Evolutionary conservation across 306 rosid genomes (phyloP).

Genomic region (Elaeagnus macrophylla): DNA sequence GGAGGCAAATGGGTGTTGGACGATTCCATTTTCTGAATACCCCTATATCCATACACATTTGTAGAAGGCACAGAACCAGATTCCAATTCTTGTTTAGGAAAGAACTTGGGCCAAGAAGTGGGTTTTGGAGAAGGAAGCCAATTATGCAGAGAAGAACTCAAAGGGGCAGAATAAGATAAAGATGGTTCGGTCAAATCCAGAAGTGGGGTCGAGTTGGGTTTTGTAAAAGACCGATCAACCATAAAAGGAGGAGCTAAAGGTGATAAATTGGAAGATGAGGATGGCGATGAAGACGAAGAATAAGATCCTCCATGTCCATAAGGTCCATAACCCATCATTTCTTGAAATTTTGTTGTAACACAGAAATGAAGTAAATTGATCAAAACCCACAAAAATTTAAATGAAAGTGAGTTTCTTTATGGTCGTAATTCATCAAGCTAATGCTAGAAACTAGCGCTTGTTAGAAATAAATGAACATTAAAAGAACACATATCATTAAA

Average conservation of each 20-base stretch:
- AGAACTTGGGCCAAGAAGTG: constrained; percentile 30
- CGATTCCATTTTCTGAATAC: constrained; percentile 18
- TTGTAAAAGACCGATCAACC: constrained; percentile 33
- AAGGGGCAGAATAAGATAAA: constrained; percentile 30
- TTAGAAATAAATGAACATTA: background rate
- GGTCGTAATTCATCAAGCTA: background rate
- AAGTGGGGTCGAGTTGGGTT: constrained; percentile 29
- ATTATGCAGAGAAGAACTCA: constrained; percentile 28
- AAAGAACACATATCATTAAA: constrained; percentile 8
- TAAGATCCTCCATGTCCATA: constrained; percentile 39
- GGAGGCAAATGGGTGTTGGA: constrained; percentile 33
- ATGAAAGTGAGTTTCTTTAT: background rate
- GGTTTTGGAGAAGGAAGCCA: constrained; percentile 29
- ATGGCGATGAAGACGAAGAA: constrained; percentile 35
- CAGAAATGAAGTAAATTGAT: constrained; percentile 22
- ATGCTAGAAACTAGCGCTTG: background rate
- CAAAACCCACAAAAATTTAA: constrained; percentile 17
- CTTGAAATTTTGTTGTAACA: constrained; percentile 14
- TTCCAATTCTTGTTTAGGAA: constrained; percentile 25
- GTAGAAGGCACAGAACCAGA: constrained; percentile 29
- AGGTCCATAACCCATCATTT: constrained; percentile 50
- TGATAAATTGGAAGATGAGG: constrained; percentile 58
- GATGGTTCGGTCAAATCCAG: constrained; percentile 40
- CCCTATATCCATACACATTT: constrained; percentile 19
- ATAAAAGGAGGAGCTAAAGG: constrained; percentile 78